A percentile compares a stretch with the other conserved stretches of the same genome.
phyloP scores from a whole-genome alignment of 2,329 filamentous ascomycete genomes.

The Periconia digitata region DNA sequence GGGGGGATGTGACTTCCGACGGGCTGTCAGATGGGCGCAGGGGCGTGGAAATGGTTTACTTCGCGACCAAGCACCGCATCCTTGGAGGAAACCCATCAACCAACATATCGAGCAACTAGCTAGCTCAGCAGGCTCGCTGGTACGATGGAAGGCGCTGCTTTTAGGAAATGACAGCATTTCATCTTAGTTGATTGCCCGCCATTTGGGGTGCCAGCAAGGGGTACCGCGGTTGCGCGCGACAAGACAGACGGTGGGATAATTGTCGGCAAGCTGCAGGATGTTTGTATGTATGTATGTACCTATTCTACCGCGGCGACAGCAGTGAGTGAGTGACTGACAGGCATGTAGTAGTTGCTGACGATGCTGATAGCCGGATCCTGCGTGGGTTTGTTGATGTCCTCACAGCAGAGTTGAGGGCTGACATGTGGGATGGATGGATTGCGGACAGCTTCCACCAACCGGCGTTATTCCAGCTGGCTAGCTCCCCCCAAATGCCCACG shows the following conservation, averaged over 20 bases:
- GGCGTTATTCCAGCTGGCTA: conserved; percentile 30
- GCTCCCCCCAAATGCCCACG: conserved; percentile 3
- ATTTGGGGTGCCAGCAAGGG: not conserved
- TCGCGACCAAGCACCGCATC: not conserved
- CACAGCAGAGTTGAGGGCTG: no score
- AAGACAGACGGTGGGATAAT: not conserved
- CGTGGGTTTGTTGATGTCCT: no score
- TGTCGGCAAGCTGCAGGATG: no score
- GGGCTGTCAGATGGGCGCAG: not conserved
- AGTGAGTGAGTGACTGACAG: no score
- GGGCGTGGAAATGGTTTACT: not conserved
- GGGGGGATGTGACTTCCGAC: not conserved
- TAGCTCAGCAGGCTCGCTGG: not conserved
- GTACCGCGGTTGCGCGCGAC: not conserved
- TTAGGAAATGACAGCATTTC: not conserved
- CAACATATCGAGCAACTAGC: not conserved
- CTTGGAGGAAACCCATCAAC: not conserved
- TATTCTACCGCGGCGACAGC: no score
- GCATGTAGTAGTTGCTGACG: no score
- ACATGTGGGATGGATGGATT: not conserved
- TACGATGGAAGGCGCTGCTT: not conserved
- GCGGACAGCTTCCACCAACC: conserved; percentile 23
- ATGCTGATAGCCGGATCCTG: no score
- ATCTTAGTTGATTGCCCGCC: not conserved
- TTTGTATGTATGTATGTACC: no score